Percentiles rank a stretch among this genome's conserved stretches.
phyloP scores from a whole-genome alignment of 2,329 filamentous ascomycete species.

The Fusarium phyllophilum region DNA sequence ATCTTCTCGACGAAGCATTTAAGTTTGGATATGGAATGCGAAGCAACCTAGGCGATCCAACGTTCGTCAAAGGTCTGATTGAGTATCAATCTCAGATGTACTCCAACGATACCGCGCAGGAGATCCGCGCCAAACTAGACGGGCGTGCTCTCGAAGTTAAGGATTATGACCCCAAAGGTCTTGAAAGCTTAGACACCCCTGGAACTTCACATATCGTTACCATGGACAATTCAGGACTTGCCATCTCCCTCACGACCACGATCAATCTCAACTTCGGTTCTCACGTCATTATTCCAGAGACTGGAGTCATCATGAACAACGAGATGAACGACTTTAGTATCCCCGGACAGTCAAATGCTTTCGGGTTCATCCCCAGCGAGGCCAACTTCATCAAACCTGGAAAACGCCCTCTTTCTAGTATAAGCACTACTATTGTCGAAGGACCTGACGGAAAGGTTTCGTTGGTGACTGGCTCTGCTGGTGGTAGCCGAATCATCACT shows the following conservation, averaged over 20 bases:
- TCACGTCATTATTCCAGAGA: conserved; percentile 80
- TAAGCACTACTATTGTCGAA: conserved; percentile 81
- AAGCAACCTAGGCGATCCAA: conserved; percentile 78
- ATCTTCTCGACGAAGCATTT: conserved; percentile 85
- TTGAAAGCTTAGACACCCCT: conserved; percentile 66
- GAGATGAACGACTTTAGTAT: conserved; percentile 81
- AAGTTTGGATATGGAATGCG: conserved; percentile 83
- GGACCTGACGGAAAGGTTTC: conserved; percentile 74
- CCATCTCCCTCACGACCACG: conserved; percentile 82
- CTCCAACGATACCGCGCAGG: conserved; percentile 67
- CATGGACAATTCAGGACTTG: conserved; percentile 75
- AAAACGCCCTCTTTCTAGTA: conserved; percentile 82
- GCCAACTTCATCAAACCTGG: conserved; percentile 80
- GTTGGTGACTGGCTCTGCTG: conserved; percentile 79
- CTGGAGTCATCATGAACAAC: conserved; percentile 77
- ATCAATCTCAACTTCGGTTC: conserved; percentile 85
- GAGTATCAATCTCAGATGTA: conserved; percentile 72
- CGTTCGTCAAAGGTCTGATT: conserved; percentile 70
- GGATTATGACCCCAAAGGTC: conserved; percentile 57
- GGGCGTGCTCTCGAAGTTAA: conserved; percentile 54
- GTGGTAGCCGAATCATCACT: conserved; percentile 87
- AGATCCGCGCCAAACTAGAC: conserved; percentile 59
- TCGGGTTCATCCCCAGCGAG: conserved; percentile 79
- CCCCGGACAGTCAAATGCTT: conserved; percentile 75
- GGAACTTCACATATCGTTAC: conserved; percentile 75